Base-by-base conservation (phyloP, 2,329 filamentous ascomycete species). In the Emergomyces pasteurianus region DNA sequence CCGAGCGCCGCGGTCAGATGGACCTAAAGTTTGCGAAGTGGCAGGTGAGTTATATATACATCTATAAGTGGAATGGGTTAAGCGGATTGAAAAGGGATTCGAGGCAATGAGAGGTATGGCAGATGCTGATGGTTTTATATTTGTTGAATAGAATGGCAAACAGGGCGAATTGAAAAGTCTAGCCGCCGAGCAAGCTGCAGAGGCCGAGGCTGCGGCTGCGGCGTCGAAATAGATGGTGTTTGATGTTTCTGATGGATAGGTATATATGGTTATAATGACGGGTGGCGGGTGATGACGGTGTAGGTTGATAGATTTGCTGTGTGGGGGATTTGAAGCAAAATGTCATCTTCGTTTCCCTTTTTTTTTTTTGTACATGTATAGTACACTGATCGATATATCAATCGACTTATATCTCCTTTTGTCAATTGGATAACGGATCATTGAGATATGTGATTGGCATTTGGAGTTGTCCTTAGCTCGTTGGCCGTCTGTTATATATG, bases 1-100 rank as follows among this genome's bases (percentile, higher is more conserved):
- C 92, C 67, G 94, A 97, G 85, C 87, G 90, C 75, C 86, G 94
- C 75, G 92, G 91, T 74, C 85, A 91, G 78, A 87, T 87, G 79
- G 92, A 97, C 60, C 79, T 99, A 71, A 86, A 86, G 78, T 95
- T 96, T 73, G 82, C 90, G 69, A 95, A 92, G 84, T 99, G 94
- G 94, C 82, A 90, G 85, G 94, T 99, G 79, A 84, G 89, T 84
- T 55, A 53, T 71, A 59, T 59, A 18, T 12, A 31, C 21, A 21
- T 18, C 10, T 42, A 52, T 53, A 56, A 5, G 5, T 10, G 50
- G 26, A 34, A 59, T 60, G 38, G 59, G 31, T 23, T 23, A 12
- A 16, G 42, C 16, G 2, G 43, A 31, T 31, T 31, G 31, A 31
- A 31, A 31, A 31, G 31, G 31, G 6, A n/a, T n/a, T 12, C 23